Conservation (phyloP, 257 asterid species). For the Fraxinus excelsior region DNA sequence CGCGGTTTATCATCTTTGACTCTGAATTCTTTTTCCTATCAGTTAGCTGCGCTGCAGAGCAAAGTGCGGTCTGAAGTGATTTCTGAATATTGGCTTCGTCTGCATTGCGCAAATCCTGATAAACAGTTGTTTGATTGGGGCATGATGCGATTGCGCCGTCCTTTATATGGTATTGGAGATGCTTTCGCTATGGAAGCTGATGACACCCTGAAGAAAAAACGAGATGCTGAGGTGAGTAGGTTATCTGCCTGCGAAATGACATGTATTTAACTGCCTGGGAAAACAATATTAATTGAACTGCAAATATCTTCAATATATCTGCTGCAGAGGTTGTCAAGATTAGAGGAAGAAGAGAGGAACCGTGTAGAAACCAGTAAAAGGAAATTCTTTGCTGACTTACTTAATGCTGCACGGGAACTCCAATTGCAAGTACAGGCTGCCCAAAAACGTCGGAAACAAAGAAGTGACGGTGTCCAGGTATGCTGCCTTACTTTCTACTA, state of each 20-base stretch:
- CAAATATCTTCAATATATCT: constrained; percentile 23
- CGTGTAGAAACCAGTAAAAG: constrained; percentile 83
- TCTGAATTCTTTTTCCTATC: constrained; percentile 34
- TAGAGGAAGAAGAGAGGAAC: constrained; percentile 89
- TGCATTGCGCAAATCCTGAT: constrained; percentile 79
- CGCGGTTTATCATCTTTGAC: constrained; percentile 12
- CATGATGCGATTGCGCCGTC: constrained; percentile 84
- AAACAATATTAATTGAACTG: constrained; percentile 21
- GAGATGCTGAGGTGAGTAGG: constrained; percentile 78
- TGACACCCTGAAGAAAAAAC: constrained; percentile 91
- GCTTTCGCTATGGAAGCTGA: constrained; percentile 85
- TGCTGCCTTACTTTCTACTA: constrained; percentile 23
- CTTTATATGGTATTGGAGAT: constrained; percentile 91
- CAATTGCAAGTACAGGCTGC: constrained; percentile 86
- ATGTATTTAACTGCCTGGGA: constrained; percentile 7
- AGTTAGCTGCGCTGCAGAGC: constrained; percentile 82
- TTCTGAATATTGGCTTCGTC: constrained; percentile 94
- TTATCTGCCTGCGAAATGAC: constrained; percentile 12
- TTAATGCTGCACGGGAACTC: constrained; percentile 89
- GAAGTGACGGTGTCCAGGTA: constrained; percentile 97
- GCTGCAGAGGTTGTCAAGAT: constrained; percentile 82
- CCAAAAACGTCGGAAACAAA: constrained; percentile 92
- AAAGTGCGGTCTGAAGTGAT: constrained; percentile 90
- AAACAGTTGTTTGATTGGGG: constrained; percentile 98
- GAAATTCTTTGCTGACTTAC: constrained; percentile 85